Percentiles rank a stretch among this genome's conserved stretches.
These are phyloP conservation scores for Sicyos edulis DNA, from an alignment of 306 rosid genomes.

Conservation along the genomic window DNA sequence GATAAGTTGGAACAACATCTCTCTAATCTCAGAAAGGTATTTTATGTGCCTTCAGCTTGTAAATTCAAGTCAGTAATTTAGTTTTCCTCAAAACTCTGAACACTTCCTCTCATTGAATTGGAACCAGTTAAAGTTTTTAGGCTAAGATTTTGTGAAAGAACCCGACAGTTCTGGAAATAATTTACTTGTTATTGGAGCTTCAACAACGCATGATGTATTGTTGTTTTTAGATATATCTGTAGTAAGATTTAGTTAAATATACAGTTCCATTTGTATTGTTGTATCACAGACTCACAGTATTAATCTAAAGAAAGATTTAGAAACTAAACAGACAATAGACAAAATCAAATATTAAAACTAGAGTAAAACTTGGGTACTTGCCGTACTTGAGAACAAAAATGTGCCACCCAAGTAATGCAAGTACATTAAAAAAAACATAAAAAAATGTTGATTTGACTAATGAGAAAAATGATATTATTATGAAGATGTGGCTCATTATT, in stretches of 20 bases:
- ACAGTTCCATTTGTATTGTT: not conserved
- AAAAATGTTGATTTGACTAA: too few species aligned
- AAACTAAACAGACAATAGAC: not conserved
- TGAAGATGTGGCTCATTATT: too few species aligned
- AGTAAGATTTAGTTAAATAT: not conserved
- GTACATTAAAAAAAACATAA: too few species aligned
- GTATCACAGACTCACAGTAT: not conserved
- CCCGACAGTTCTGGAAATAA: too few species aligned
- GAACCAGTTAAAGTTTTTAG: not conserved
- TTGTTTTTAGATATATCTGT: not conserved
- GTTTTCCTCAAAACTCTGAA: not conserved
- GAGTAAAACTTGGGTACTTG: too few species aligned
- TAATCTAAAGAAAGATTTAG: not conserved
- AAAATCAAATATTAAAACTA: conserved; percentile 6
- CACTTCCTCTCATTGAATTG: not conserved
- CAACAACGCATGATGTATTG: not conserved
- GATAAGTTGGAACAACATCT: conserved; percentile 74
- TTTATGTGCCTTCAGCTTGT: not conserved
- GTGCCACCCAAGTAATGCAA: too few species aligned
- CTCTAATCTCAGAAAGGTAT: conserved; percentile 61
- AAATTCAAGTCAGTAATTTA: not conserved
- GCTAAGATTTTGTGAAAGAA: not conserved
- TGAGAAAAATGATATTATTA: too few species aligned
- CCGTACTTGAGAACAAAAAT: too few species aligned
- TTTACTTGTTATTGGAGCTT: not conserved